Conservation (phyloP, 2,329 filamentous ascomycete genomes). For the Dichotomopilus funicola region DNA sequence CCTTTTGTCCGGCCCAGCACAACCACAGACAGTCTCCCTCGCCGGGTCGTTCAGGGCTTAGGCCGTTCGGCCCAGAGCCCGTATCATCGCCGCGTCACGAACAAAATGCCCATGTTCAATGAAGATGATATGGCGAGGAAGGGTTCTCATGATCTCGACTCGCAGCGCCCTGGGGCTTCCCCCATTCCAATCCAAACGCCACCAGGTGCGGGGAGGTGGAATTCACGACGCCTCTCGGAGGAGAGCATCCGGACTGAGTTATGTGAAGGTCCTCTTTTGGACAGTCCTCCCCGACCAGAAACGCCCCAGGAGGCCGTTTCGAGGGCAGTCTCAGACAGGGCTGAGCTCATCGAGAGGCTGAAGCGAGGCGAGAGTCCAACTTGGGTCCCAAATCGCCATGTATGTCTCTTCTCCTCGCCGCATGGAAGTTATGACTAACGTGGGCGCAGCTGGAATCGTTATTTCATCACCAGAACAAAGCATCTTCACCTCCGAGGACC, state of each 20-base stretch:
- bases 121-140: constrained; percentile 38
- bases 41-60: neutral
- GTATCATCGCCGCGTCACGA: constrained; percentile 7
- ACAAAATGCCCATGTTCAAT: constrained; percentile 53
- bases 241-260: constrained; percentile 56
- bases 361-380: constrained; percentile 72
- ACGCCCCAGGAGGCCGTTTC: constrained; percentile 28
- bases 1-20: neutral
- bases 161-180: constrained; percentile 5
- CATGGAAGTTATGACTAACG: constrained; percentile 7
- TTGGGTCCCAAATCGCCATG: constrained; percentile 63
- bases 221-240: constrained; percentile 43
- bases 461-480: constrained; percentile 29
- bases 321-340: constrained; percentile 52
- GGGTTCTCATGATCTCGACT: constrained; percentile 24
- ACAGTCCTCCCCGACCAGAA: constrained; percentile 31
- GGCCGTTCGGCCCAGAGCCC: constrained; percentile 4
- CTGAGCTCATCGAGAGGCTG: constrained; percentile 74
- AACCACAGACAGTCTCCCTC: neutral
- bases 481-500: constrained; percentile 33
- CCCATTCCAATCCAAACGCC: constrained; percentile 22
- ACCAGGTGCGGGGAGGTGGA: constrained; percentile 7
- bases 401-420: constrained; percentile 29
- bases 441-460: constrained; percentile 36
- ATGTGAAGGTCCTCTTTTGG: constrained; percentile 50